These are phyloP conservation scores for Astrothelium subdiscretum DNA, from an alignment of 495 filamentous ascomycete genomes.

Conservation along the genomic window DNA sequence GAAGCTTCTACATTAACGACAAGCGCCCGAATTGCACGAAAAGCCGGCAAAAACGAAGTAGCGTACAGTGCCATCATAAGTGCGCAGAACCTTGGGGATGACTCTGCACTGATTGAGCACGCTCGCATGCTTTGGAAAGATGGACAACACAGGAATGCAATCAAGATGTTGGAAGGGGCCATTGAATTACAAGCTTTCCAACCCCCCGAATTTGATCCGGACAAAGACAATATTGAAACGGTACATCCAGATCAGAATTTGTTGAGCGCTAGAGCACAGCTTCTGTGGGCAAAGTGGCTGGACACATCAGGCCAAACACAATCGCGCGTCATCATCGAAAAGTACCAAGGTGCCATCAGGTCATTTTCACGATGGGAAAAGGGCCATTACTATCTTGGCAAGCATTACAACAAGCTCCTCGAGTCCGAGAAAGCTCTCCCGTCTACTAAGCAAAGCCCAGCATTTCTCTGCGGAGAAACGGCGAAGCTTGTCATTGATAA, in stretches of 20 bases:
- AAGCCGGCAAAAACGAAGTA: slow-evolving; percentile 66
- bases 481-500: slow-evolving; percentile 88
- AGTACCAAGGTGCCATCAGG: slow-evolving; percentile 63
- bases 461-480: slow-evolving; percentile 60
- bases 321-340: slow-evolving; percentile 58
- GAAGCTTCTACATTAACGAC: slow-evolving; percentile 21
- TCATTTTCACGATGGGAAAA: slow-evolving; percentile 73
- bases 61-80: slow-evolving; percentile 90
- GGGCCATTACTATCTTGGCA: slow-evolving; percentile 90
- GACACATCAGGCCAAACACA: slow-evolving; percentile 86
- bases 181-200: slow-evolving; percentile 63
- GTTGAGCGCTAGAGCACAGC: slow-evolving; percentile 53
- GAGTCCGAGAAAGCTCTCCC: slow-evolving; percentile 76
- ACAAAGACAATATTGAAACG: slow-evolving; percentile 30
- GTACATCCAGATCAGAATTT: slow-evolving; percentile 36
- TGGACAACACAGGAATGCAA: slow-evolving; percentile 87
- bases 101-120: slow-evolving; percentile 83
- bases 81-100: slow-evolving; percentile 71
- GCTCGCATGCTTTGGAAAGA: slow-evolving; percentile 89
- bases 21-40: slow-evolving; percentile 75
- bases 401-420: slow-evolving; percentile 92
- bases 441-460: slow-evolving; percentile 47
- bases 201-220: slow-evolving; percentile 35
- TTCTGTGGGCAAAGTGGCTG: slow-evolving; percentile 92
- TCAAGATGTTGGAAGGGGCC: slow-evolving; percentile 74